Base-by-base conservation (phyloP, 371 early-diverging fungal genomes). In the Mortierella sp. region DNA sequence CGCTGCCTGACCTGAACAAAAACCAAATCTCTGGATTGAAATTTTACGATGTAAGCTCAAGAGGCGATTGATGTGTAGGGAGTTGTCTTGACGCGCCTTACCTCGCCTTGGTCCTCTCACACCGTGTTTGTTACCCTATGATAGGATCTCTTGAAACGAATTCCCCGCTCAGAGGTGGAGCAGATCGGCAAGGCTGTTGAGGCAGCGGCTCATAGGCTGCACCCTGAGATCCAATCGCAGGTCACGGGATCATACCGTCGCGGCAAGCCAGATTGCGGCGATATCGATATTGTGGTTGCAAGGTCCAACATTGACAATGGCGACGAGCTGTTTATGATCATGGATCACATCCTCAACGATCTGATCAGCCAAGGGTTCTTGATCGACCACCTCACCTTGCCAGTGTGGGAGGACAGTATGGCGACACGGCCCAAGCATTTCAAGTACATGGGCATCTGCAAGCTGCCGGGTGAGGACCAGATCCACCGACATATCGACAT, bases 361-460 rank as follows among this genome's bases (percentile, higher is more conserved):
- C 69, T 84, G 13, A 75, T 69, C n/a, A 54, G 71, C 5, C 69
- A 69, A 43, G 81, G 73, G 9, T 84, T 84, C 40, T 67, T 84
- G 59, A 79, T 81, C 6, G 81, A 84, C 34, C 78, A 84, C 26
- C 67, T 84, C 14, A 78, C 81, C 10, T 44, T 77, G 4, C 85
- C 85, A 1, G 40, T 13, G 5, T 84, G 73, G 64, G 73, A 75
- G 0, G 81, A 81, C 1, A 70, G 50, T 6, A 78, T 76, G 81
- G 73, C 61, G 2, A 67, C 78, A 21, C 16, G 34, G 8, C 76
- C 70, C 14, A 80, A 84, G 59, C 86, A 85, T 59, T 81, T 81
- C 86, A 85, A 85, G 70, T 85, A 85, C 70, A 85, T 85, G 86
- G 86, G 86, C 1, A 81, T 85, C 46, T 85, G 86, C 69, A 69